Evolutionary conservation across 202 grass and related monocot genomes (phyloP), one percentile per base, ranked within the genome.

Genomic region (Digitaria exilis): DNA sequence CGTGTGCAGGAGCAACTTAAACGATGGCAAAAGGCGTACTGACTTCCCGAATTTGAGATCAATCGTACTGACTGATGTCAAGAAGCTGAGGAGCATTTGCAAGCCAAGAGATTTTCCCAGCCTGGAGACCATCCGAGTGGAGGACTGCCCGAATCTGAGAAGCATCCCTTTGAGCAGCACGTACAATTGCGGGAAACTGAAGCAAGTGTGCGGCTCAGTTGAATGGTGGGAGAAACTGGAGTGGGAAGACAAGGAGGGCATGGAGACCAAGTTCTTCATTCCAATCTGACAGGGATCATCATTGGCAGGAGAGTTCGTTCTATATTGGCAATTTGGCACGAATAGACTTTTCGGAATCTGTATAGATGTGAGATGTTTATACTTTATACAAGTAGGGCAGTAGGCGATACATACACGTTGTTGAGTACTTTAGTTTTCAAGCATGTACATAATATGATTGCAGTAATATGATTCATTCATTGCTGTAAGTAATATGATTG

Each of bases 51-150:
- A 86, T 15, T 34, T 97, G 71, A 85, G 89, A 73, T 87, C 58
- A 42, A 80, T 97, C 28, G 80, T 87, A 15, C 35, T 97, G 74
- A 92, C 78, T 4, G 75, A 87, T 21, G 76, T 94, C 7, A 78
- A 29, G 48, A 82, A 80, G 12, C 79, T 94, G 77, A 45, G 68
- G 26, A 87, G 64, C 17, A 94, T 97, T 50, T 92, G 91, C 49
- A 69, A 59, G 24, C 45, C 87, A 31, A 85, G 79, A 79, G 55
- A 86, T 52, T 88, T 97, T 39, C 86, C 82, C 13, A 82, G 65
- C 71, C 91, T 97, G 0, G 89, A 94, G 65, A 97, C 89, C 73
- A 85, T 97, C 48, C 84, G 85, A n/a, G 94, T 97, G 52, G 91
- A 97, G 54, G 69, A 49, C 1, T 97, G 91, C 69, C 60, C 85